phyloP scores from a whole-genome alignment of 306 rosid genomes.

The Rosa chinensis region DNA sequence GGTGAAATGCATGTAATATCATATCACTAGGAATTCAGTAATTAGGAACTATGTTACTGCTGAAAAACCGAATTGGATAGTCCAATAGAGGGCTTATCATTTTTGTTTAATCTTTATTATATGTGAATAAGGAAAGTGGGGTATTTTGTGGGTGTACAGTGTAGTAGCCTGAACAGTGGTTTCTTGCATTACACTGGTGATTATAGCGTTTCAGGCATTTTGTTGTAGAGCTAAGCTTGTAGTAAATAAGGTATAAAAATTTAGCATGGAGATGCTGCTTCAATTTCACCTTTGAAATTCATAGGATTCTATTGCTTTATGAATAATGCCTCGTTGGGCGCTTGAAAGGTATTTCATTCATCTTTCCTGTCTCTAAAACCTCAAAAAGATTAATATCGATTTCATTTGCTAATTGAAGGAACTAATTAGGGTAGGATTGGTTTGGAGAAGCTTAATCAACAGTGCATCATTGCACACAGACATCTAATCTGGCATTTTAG shows the following conservation, averaged over 20 bases:
- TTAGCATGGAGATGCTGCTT: background rate
- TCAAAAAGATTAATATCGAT: background rate
- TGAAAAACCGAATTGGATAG: slow-evolving; percentile 32
- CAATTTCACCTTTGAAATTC: background rate
- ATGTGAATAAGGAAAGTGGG: slow-evolving; percentile 47
- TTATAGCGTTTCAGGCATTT: slow-evolving; percentile 28
- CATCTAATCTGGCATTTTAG: background rate
- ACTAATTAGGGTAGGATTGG: background rate
- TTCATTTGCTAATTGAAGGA: background rate
- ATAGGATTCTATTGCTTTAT: background rate
- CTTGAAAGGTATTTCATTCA: background rate
- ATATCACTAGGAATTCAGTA: slow-evolving; percentile 35
- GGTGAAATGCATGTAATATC: slow-evolving; percentile 29
- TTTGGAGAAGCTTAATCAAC: background rate
- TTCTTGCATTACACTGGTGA: slow-evolving; percentile 36
- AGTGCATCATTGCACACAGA: background rate
- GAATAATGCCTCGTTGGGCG: background rate
- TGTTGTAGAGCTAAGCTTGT: slow-evolving; percentile 28
- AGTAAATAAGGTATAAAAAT: slow-evolving; percentile 18
- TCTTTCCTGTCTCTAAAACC: background rate
- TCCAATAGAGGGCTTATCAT: slow-evolving; percentile 30
- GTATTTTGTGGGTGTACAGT: slow-evolving; percentile 57
- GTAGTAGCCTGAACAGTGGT: slow-evolving; percentile 50
- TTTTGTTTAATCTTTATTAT: slow-evolving; percentile 42
- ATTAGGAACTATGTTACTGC: slow-evolving; percentile 36